A percentile compares a stretch with the other conserved stretches of the same genome.
These are phyloP conservation scores for Chytridium lagenaria DNA, from an alignment of 371 early-diverging fungal genomes.

Conservation along the genomic window DNA sequence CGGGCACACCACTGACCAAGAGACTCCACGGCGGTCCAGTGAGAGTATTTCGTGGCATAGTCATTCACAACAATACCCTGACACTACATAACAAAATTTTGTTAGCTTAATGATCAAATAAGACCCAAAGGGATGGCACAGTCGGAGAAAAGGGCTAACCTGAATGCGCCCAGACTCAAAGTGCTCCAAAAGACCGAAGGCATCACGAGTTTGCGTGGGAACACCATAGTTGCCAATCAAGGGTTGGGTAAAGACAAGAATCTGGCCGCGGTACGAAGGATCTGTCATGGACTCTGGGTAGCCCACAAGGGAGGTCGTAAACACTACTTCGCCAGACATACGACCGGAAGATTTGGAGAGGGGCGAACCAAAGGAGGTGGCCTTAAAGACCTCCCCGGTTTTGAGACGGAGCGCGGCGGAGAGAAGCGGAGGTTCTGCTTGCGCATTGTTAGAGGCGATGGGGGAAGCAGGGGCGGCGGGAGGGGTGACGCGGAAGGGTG, in stretches of 20 bases:
- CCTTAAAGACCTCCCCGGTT: conserved; percentile 47
- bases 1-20: conserved; percentile 88
- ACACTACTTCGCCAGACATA: conserved; percentile 62
- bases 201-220: conserved; percentile 75
- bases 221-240: conserved; percentile 92
- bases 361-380: conserved; percentile 53
- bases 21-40: conserved; percentile 88
- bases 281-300: conserved; percentile 91
- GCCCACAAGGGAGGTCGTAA: conserved; percentile 92
- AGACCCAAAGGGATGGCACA: too few relatives aligned
- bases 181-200: conserved; percentile 79
- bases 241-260: conserved; percentile 82
- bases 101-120: too few relatives aligned
- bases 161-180: conserved; percentile 77
- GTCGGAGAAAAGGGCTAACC: not conserved
- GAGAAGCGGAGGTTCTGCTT: conserved; percentile 44
- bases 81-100: too few relatives aligned
- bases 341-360: conserved; percentile 11
- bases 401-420: conserved; percentile 48
- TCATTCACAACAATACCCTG: conserved; percentile 87
- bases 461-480: not conserved
- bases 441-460: not conserved
- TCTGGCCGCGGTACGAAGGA: conserved; percentile 85
- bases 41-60: conserved; percentile 86
- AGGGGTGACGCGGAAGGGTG: not conserved